These are phyloP conservation scores for Ganoderma boninense DNA, from an alignment of 1,284 basidiomycete genomes.

Conservation along the genomic window DNA sequence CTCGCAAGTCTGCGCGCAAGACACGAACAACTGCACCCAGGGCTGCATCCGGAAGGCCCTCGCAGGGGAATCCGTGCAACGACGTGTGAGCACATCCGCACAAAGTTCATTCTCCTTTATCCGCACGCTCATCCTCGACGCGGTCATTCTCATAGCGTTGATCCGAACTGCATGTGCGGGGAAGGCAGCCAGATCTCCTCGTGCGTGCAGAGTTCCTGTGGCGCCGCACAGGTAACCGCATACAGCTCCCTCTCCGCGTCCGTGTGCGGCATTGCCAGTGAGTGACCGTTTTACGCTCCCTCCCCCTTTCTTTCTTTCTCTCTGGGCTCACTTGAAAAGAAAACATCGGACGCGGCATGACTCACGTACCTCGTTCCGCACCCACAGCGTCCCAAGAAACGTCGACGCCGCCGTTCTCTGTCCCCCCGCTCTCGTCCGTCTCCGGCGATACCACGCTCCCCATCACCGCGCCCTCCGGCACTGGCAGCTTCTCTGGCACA, in stretches of 20 bases:
- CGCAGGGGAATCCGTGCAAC: neutral
- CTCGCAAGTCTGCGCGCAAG: neutral
- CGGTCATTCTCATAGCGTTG: neutral
- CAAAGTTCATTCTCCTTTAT: neutral
- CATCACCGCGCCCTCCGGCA: neutral
- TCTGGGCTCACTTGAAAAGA: neutral
- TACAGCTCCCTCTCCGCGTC: constrained; percentile 8
- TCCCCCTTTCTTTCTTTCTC: no score
- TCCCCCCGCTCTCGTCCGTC: neutral
- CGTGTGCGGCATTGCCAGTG: constrained; percentile 2
- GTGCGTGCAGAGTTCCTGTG: constrained; percentile 1
- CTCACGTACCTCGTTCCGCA: neutral
- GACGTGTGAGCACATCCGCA: constrained; percentile 2
- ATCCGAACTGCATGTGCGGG: constrained; percentile 15
- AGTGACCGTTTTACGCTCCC: neutral
- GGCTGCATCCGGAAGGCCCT: neutral
- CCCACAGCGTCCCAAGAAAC: neutral
- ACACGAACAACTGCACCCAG: neutral
- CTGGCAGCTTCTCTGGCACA: neutral
- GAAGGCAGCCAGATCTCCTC: constrained; percentile 5
- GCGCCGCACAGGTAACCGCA: neutral
- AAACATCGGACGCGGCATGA: neutral
- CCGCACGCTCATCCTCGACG: neutral
- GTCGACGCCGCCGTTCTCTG: neutral
- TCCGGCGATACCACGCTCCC: neutral